Percentiles rank a stretch among this genome's conserved stretches.
These are phyloP conservation scores for Fusarium palustre DNA, from an alignment of 2,329 filamentous ascomycete genomes.

Conservation along the genomic window DNA sequence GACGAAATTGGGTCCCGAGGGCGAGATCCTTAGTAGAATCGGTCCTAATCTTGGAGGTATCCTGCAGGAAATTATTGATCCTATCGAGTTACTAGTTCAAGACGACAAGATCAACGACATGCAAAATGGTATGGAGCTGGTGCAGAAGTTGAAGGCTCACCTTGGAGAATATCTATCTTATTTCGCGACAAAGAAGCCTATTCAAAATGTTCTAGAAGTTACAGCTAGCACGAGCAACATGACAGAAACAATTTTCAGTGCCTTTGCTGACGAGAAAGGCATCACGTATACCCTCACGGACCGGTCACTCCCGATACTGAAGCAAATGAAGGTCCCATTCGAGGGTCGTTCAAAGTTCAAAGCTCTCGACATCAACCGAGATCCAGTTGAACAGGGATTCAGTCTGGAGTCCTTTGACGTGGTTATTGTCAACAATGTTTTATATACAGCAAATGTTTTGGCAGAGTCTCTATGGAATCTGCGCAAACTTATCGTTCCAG, in stretches of 20 bases:
- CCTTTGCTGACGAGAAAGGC: background rate
- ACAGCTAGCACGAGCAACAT: constrained; percentile 1
- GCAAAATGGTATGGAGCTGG: background rate
- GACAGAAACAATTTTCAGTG: background rate
- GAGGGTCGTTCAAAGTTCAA: background rate
- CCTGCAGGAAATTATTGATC: background rate
- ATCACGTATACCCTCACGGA: constrained; percentile 8
- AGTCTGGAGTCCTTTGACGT: background rate
- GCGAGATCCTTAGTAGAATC: constrained; percentile 19
- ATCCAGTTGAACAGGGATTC: constrained; percentile 12
- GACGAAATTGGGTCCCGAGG: constrained; percentile 4
- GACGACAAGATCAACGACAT: background rate
- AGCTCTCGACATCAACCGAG: constrained; percentile 6
- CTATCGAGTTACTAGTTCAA: background rate
- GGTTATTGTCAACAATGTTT: constrained; percentile 12
- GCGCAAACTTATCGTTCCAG: constrained; percentile 8
- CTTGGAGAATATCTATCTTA: constrained; percentile 9
- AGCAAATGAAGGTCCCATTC: background rate
- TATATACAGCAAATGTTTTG: constrained; percentile 4
- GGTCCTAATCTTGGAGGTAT: constrained; percentile 20
- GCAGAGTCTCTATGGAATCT: background rate
- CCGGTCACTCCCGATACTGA: background rate
- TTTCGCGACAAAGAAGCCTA: constrained; percentile 6
- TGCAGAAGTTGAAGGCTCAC: background rate
- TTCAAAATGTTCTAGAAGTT: constrained; percentile 12